Conservation (phyloP, 2,329 filamentous ascomycete genomes). For the Botrytis medusae region DNA sequence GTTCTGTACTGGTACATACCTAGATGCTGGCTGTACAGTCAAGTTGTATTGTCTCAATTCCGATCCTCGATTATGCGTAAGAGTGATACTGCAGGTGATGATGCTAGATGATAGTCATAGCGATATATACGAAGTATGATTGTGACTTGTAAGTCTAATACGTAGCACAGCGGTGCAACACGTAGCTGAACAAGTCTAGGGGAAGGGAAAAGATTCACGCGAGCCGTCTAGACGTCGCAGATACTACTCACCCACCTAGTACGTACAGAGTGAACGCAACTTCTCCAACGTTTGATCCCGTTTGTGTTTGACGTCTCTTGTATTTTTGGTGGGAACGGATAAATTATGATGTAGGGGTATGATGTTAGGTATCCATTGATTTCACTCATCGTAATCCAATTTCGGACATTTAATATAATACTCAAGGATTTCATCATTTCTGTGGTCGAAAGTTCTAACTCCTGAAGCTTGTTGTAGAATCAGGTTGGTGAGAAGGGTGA, state of each 20-base stretch:
- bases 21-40: background rate
- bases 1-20: background rate
- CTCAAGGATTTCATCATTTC: background rate
- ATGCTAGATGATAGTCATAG: background rate
- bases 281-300: background rate
- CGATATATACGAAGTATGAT: background rate
- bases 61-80: background rate
- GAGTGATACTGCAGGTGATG: background rate
- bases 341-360: background rate
- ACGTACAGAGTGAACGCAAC: background rate
- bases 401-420: background rate
- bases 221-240: background rate
- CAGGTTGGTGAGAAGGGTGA: background rate
- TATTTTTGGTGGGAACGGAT: background rate
- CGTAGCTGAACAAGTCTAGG: background rate
- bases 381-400: background rate
- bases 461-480: background rate
- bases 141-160: background rate
- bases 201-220: constrained; percentile 6
- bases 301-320: background rate
- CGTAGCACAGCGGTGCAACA: background rate
- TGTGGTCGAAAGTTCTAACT: background rate
- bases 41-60: background rate
- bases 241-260: background rate
- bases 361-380: background rate